These are phyloP conservation scores for Deinandra increscens DNA, from an alignment of 129 eudicot species.

Conservation along the genomic window DNA sequence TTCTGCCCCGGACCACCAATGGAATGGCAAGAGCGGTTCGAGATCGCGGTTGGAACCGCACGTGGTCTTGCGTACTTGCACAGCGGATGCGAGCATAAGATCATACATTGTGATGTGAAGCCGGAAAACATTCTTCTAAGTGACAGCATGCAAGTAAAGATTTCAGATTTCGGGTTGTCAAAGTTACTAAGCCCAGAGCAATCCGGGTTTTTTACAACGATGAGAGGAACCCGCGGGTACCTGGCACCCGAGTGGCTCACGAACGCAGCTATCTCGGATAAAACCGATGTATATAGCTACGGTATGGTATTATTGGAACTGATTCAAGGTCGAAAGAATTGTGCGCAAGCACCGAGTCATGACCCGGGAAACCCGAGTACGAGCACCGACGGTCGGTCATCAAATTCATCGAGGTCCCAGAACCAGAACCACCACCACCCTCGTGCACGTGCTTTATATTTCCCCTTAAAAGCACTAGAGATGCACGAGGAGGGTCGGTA, in stretches of 20 bases:
- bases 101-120: constrained; percentile 86
- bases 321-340: constrained; percentile 79
- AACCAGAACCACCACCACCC: no score
- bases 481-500: constrained; percentile 80
- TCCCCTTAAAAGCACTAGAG: constrained; percentile 75
- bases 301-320: constrained; percentile 86
- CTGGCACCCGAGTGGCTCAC: constrained; percentile 97
- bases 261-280: constrained; percentile 73
- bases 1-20: constrained; percentile 70
- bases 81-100: constrained; percentile 74
- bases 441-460: constrained; percentile 35
- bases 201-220: constrained; percentile 74
- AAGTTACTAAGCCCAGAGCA: constrained; percentile 72
- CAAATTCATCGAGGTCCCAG: constrained; percentile 30
- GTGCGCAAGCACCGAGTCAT: constrained; percentile 38
- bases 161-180: constrained; percentile 89
- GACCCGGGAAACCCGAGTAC: constrained; percentile 36
- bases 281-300: constrained; percentile 83
- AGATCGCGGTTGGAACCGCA: constrained; percentile 72
- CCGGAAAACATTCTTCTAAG: constrained; percentile 84
- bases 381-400: constrained; percentile 32
- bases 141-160: constrained; percentile 58
- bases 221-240: constrained; percentile 92
- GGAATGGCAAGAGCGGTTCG: constrained; percentile 89
- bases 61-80: constrained; percentile 93